Evolutionary conservation across 148 eudicot genomes (phyloP).

Genomic region (Chenopodium suecicum): DNA sequence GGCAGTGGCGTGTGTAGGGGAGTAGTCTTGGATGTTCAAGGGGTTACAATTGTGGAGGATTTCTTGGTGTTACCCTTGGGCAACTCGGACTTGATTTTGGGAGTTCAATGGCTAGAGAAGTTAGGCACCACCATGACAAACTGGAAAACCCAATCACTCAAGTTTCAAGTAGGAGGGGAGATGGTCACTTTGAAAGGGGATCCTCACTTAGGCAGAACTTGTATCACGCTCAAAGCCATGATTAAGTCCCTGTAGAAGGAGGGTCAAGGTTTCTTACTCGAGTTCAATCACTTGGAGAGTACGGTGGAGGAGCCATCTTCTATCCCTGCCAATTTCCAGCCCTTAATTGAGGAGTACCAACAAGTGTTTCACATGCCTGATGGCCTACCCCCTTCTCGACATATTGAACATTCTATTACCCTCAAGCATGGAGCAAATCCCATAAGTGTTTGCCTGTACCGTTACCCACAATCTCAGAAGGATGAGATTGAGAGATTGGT

Average conservation of each 20-base stretch:
- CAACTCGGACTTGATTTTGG: not conserved
- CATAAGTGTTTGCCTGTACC: too few relatives aligned
- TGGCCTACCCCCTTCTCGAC: not conserved
- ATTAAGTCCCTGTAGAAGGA: not conserved
- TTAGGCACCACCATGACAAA: not conserved
- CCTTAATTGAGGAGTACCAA: not conserved
- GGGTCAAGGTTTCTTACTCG: not conserved
- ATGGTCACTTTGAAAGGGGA: not conserved
- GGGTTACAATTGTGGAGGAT: not conserved
- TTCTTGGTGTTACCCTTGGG: not conserved
- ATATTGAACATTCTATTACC: too few relatives aligned
- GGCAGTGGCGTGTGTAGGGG: not conserved
- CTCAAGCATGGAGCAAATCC: too few relatives aligned
- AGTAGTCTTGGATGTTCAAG: not conserved
- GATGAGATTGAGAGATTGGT: too few relatives aligned
- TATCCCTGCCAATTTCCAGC: accelerated
- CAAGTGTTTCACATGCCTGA: not conserved
- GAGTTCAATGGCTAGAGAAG: not conserved
- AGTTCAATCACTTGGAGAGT: not conserved
- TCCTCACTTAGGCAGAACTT: not conserved
- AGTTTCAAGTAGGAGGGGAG: not conserved
- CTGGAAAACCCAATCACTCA: not conserved
- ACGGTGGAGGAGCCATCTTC: too few relatives aligned
- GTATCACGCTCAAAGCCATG: not conserved
- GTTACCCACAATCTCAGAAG: too few relatives aligned